A percentile compares a stretch with the other conserved stretches of the same genome.
These are phyloP conservation scores for Phytopythium kandeliae DNA, from an alignment of 352 stramenopile species.

Conservation along the genomic window DNA sequence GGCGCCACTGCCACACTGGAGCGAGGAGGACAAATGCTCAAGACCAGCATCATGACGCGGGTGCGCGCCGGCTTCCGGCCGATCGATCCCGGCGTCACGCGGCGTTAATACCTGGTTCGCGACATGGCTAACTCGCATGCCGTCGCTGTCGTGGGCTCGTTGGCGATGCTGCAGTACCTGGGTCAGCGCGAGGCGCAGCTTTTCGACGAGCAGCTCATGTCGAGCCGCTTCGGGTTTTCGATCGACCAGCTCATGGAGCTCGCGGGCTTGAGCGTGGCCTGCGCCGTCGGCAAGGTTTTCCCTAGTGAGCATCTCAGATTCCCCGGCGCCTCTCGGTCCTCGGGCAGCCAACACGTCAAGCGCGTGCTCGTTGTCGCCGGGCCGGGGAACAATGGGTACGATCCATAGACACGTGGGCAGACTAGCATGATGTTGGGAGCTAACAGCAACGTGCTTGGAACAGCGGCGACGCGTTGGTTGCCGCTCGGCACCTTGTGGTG, in stretches of 20 bases:
- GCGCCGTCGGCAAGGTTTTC: conserved; percentile 81
- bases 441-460: background rate
- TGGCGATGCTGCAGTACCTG: conserved; percentile 39
- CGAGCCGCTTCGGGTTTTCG: conserved; percentile 78
- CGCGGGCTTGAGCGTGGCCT: conserved; percentile 93
- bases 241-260: conserved; percentile 99
- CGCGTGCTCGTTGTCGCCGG: conserved; percentile 93
- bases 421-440: background rate
- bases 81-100: background rate
- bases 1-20: conserved; percentile 3
- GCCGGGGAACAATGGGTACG: conserved; percentile 97
- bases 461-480: conserved; percentile 97
- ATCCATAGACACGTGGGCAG: background rate
- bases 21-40: background rate
- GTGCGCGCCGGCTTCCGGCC: background rate
- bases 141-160: no score
- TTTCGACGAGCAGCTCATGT: conserved; percentile 92
- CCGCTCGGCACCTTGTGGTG: conserved; percentile 94
- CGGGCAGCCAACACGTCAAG: conserved; percentile 9
- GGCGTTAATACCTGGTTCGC: background rate
- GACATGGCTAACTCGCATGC: background rate
- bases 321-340: background rate
- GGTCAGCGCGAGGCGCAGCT: conserved; percentile 63
- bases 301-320: conserved; percentile 5
- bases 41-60: conserved; percentile 9